These are phyloP conservation scores for Ulmus americana DNA, from an alignment of 331 rosid species.

Conservation along the genomic window DNA sequence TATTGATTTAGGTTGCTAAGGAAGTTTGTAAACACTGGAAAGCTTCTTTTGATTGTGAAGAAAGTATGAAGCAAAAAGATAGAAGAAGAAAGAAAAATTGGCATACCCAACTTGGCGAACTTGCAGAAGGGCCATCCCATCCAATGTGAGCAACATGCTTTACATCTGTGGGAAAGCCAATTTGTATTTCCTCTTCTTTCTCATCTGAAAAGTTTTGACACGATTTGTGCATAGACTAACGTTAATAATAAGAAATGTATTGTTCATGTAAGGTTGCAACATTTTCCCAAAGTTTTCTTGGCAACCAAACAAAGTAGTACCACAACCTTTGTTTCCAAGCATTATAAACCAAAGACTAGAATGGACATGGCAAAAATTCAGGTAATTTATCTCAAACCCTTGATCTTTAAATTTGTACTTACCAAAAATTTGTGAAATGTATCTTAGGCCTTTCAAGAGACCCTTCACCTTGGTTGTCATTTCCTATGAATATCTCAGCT, in stretches of 20 bases:
- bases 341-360: background rate
- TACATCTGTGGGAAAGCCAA: slow-evolving; percentile 95
- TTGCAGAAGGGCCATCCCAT: slow-evolving; percentile 56
- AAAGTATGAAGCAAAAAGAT: background rate
- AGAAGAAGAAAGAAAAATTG: background rate
- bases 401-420: slow-evolving; percentile 2
- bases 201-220: slow-evolving; percentile 54
- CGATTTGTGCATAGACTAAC: background rate
- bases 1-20: background rate
- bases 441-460: slow-evolving; percentile 69
- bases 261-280: background rate
- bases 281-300: background rate
- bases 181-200: slow-evolving; percentile 61
- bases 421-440: slow-evolving; percentile 84
- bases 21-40: background rate
- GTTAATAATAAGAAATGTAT: background rate
- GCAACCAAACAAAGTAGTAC: background rate
- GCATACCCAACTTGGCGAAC: slow-evolving; percentile 69
- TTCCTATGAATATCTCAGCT: slow-evolving; percentile 12
- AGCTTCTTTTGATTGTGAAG: background rate
- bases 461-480: slow-evolving; percentile 71
- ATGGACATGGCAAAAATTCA: background rate
- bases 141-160: slow-evolving; percentile 95
- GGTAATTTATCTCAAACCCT: too few relatives aligned
- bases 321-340: background rate